These are phyloP conservation scores for Gossypium arboreum DNA, from an alignment of 345 rosid genomes.

Conservation along the genomic window DNA sequence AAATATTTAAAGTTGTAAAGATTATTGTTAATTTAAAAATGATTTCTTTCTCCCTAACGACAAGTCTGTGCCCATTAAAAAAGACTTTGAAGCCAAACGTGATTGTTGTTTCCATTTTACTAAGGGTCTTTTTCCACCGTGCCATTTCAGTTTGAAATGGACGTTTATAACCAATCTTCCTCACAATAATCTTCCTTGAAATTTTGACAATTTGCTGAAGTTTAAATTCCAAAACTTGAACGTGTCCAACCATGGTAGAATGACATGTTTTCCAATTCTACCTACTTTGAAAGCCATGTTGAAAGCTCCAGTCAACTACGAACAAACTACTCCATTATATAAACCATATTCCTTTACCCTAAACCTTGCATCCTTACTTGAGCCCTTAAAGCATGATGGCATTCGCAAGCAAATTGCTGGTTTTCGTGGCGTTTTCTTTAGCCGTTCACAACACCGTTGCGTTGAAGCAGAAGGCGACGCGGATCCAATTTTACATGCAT, in stretches of 20 bases:
- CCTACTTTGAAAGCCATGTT: not conserved
- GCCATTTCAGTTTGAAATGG: not conserved
- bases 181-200: not conserved
- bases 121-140: not conserved
- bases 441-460: slow-evolving; percentile 7
- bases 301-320: not conserved
- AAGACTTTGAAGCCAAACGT: not conserved
- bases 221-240: not conserved
- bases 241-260: not conserved
- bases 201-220: not conserved
- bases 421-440: slow-evolving; percentile 16
- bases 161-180: not conserved
- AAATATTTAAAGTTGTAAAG: no score
- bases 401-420: slow-evolving; percentile 9
- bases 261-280: not conserved
- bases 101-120: not conserved
- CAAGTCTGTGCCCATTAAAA: not conserved
- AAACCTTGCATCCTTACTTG: slow-evolving; percentile 1
- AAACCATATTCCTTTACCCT: not conserved
- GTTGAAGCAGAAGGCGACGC: slow-evolving; percentile 20
- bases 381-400: slow-evolving; percentile 26
- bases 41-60: not conserved
- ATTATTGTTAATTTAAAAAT: not conserved
- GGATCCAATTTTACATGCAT: slow-evolving; percentile 44
- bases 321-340: not conserved